phyloP scores from a whole-genome alignment of 495 filamentous ascomycete species.

The Peziza echinospora region DNA sequence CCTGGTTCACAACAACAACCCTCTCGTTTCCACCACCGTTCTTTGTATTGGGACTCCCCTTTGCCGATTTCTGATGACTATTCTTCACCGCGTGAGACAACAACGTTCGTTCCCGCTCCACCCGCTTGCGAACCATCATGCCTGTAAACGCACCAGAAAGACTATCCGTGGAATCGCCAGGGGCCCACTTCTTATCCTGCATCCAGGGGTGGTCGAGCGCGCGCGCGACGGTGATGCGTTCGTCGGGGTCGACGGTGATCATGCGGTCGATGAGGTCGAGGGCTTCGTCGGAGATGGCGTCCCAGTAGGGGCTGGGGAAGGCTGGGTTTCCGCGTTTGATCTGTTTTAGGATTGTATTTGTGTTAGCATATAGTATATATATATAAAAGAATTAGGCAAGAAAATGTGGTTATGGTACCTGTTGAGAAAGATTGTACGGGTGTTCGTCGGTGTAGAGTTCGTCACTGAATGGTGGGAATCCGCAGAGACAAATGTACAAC shows the following conservation, averaged over 20 bases:
- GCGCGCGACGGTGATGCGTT: slow-evolving; percentile 68
- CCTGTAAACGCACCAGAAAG: slow-evolving; percentile 60
- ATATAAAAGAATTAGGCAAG: background rate
- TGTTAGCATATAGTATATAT: background rate
- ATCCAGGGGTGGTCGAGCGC: slow-evolving; percentile 88
- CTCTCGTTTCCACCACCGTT: slow-evolving; percentile 9
- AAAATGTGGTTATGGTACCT: slow-evolving; percentile 3
- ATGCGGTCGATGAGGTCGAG: slow-evolving; percentile 88
- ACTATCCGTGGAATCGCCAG: slow-evolving; percentile 78
- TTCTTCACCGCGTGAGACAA: slow-evolving; percentile 51
- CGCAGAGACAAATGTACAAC: slow-evolving; percentile 96
- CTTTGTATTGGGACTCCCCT: slow-evolving; percentile 12
- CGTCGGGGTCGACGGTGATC: slow-evolving; percentile 67
- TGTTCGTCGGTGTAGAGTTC: slow-evolving; percentile 59
- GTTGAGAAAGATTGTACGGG: slow-evolving; percentile 68
- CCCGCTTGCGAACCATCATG: slow-evolving; percentile 62
- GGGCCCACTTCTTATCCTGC: slow-evolving; percentile 30
- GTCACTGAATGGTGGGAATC: slow-evolving; percentile 92
- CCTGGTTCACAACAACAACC: slow-evolving; percentile 10
- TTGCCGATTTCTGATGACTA: slow-evolving; percentile 48
- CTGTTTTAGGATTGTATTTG: slow-evolving; percentile 23
- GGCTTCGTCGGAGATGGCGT: slow-evolving; percentile 70
- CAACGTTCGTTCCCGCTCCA: slow-evolving; percentile 62
- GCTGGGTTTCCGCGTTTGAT: slow-evolving; percentile 77
- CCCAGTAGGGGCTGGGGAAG: slow-evolving; percentile 97